These are phyloP conservation scores for Friedmanniomyces simplex DNA, from an alignment of 495 filamentous ascomycete genomes.

Conservation along the genomic window DNA sequence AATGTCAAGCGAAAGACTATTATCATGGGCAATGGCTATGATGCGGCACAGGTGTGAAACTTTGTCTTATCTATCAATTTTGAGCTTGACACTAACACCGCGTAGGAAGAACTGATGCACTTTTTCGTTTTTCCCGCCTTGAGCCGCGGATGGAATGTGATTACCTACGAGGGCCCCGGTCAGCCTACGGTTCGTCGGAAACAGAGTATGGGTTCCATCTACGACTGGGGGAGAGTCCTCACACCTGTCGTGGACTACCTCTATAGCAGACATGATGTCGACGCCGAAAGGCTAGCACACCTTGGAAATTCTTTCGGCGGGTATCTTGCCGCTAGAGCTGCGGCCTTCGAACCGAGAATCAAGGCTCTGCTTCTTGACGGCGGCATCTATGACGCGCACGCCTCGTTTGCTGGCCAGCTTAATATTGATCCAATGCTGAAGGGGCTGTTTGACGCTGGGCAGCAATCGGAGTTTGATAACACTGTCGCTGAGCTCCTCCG, in stretches of 20 bases:
- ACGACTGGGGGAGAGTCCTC: conserved; percentile 40
- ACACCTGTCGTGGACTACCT: conserved; percentile 38
- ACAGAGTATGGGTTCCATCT: conserved; percentile 40
- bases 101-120: conserved; percentile 40
- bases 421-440: neutral
- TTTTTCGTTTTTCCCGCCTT: conserved; percentile 27
- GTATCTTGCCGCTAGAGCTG: conserved; percentile 20
- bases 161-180: conserved; percentile 43
- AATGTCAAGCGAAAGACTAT: conserved; percentile 26
- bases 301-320: neutral
- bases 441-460: neutral
- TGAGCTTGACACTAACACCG: too few species aligned
- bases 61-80: too few species aligned
- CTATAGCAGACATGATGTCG: conserved; percentile 20
- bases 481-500: neutral
- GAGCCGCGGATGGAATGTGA: conserved; percentile 36
- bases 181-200: conserved; percentile 36
- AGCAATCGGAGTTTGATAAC: neutral
- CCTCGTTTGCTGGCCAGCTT: neutral
- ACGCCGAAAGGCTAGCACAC: conserved; percentile 25
- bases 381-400: conserved; percentile 23
- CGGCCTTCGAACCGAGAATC: conserved; percentile 37
- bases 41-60: conserved; percentile 35
- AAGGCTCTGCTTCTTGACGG: conserved; percentile 33
- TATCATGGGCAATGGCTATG: conserved; percentile 35